Base-by-base conservation (phyloP, 331 rosid species). In the Quercus phellos region DNA sequence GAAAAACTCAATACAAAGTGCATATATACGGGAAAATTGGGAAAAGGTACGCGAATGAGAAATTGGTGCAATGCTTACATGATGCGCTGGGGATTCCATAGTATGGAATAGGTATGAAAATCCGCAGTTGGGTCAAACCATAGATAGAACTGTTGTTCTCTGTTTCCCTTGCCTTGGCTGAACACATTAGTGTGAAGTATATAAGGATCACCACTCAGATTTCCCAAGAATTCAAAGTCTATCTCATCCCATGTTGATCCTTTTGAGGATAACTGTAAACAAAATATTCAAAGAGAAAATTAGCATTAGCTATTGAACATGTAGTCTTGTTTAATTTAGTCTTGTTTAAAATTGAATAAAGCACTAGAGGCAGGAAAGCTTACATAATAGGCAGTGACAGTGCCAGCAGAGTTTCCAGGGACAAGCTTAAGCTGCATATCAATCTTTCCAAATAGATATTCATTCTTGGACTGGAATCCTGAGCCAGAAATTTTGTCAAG, bases 371-470 rank as follows among this genome's bases (percentile, higher is more conserved):
- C 27, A 24, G 27, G 3, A 27, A 46, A 30, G 13, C 89, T 70
- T 88, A 85, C 93, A 69, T 88, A 90, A 24, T 85, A 90, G 29
- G 95, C 87, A 1, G 92, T 87, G 67, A 88, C 92, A 1, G 91
- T 87, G 75, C 95, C 95, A 3, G 92, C 92, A 42, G 91, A 90
- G 78, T 88, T 86, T 42, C 91, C 88, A 1, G 91, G 72, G 4
- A 88, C 92, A 76, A 90, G 91, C 80, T 90, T 88, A 70, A 90
- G 75, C 76, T 88, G 88, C 86, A 85, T 88, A 50, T 90, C 86
- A 34, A 88, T 78, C 34, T 85, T 78, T 7, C 91, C 88, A 17
- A 81, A 90, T 0, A 90, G 76, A 70, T 85, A 88, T 50, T 85
- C 84, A 7, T 74, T 77, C 42, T 63, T 85, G 77, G 96, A 90